Conservation (phyloP, 2,329 filamentous ascomycete genomes). For the Pestalotiopsis sp. region DNA sequence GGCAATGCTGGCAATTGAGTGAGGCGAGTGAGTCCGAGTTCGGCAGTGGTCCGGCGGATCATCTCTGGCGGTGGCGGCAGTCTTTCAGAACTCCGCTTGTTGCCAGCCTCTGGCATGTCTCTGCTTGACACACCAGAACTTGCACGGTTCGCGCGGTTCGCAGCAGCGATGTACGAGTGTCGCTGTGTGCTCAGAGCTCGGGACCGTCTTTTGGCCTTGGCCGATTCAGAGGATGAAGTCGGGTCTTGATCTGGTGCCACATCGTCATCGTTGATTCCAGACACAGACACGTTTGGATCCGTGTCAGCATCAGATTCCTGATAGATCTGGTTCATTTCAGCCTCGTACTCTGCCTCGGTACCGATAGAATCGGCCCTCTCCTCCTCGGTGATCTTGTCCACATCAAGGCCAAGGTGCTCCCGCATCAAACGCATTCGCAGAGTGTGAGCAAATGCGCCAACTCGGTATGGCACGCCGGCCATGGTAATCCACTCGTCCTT, state of each 20-base stretch:
- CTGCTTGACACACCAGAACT: conserved; percentile 27
- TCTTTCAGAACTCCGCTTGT: conserved; percentile 43
- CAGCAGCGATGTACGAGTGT: conserved; percentile 58
- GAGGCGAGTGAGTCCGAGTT: conserved; percentile 68
- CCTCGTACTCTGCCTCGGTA: conserved; percentile 20
- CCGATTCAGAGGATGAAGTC: conserved; percentile 21
- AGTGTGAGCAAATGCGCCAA: conserved; percentile 90
- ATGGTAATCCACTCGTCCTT: conserved; percentile 92
- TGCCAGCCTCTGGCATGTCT: conserved; percentile 35
- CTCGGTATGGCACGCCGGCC: conserved; percentile 85
- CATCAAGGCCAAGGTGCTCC: conserved; percentile 93
- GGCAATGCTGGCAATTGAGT: conserved; percentile 75
- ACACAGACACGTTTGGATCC: conserved; percentile 17
- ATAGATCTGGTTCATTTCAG: conserved; percentile 67
- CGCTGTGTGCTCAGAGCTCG: conserved; percentile 62
- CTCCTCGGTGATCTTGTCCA: conserved; percentile 86
- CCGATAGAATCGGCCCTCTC: conserved; percentile 59
- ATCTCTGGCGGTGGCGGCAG: conserved; percentile 63
- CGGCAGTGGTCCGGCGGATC: conserved; percentile 64
- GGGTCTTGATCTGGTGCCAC: conserved; percentile 19
- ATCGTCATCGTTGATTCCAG: conserved; percentile 28
- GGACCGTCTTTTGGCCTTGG: conserved; percentile 48
- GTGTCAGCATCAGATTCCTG: conserved; percentile 42
- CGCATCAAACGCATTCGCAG: conserved; percentile 93
- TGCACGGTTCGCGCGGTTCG: neutral